Conservation (phyloP, 2,329 filamentous ascomycete genomes). For the Zopfia rhizophila region DNA sequence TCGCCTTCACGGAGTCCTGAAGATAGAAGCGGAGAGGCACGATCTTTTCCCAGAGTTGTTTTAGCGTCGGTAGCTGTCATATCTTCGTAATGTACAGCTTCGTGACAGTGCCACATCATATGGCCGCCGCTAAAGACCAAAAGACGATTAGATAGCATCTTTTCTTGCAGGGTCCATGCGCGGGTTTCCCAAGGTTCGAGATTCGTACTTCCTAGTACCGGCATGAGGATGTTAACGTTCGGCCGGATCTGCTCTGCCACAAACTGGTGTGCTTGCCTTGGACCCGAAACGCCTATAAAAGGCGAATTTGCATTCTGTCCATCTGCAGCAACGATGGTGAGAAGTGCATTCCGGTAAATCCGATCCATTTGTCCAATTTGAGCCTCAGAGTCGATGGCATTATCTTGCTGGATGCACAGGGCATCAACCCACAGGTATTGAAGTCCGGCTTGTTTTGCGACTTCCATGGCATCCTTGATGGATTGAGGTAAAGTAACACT, state of each 20-base stretch:
- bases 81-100: slow-evolving; percentile 3
- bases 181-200: slow-evolving; percentile 6
- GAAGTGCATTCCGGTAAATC: slow-evolving; percentile 17
- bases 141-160: slow-evolving; percentile 2
- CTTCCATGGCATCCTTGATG: slow-evolving; percentile 11
- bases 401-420: slow-evolving; percentile 22
- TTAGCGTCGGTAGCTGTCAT: slow-evolving; percentile 4
- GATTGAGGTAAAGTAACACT: slow-evolving; percentile 1
- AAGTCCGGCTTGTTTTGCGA: slow-evolving; percentile 1
- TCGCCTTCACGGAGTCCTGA: no score
- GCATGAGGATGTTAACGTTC: slow-evolving; percentile 7
- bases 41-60: slow-evolving; percentile 1
- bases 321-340: slow-evolving; percentile 24
- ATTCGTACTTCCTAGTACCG: neutral
- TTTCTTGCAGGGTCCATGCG: slow-evolving; percentile 10
- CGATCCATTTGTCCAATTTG: slow-evolving; percentile 20
- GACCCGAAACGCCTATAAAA: no score
- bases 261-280: no score
- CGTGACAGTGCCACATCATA: slow-evolving; percentile 4
- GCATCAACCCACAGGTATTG: slow-evolving; percentile 17
- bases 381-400: slow-evolving; percentile 9
- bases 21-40: neutral
- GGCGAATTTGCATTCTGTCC: slow-evolving; percentile 9
- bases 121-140: slow-evolving; percentile 2
- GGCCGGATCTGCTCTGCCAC: no score